Base-by-base conservation (phyloP, 2,329 filamentous ascomycete species). In the Paraconiothyrium sp. region DNA sequence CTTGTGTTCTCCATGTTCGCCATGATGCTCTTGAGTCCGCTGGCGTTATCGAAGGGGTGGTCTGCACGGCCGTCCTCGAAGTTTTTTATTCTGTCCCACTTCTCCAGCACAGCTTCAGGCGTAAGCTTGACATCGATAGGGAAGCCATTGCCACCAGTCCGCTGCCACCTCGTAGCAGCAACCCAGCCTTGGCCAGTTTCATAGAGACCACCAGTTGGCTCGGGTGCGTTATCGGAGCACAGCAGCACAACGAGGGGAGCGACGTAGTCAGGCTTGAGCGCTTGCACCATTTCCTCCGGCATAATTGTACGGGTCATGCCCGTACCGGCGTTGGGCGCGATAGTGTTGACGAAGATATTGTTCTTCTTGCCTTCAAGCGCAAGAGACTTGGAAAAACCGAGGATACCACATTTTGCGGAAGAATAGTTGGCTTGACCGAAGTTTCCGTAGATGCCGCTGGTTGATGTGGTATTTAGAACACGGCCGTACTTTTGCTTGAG, bases 351-450 rank as follows among this genome's bases (percentile, higher is more conserved):
- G 73, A 89, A 93, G 80, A 99, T 98, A 85, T 97, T 97, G 86
- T 99, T 93, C 85, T 98, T 98, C 76, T 88, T 87, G 72, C 95
- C 95, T 83, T 99, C 95, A 54, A 95, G 86, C 55, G 95, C 95
- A 58, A 99, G 88, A 54, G 95, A 92, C 71, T 93, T 92, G 44
- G 94, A 97, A 85, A 99, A 93, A 64, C 95, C 95, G 46, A 99
- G 90, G 68, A 99, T 98, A 82, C 92, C 95, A 70, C 66, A 78
- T 67, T 80, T 81, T 44, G 81, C 77, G 50, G 94, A 92, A 65
- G 95, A 88, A 80, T 99, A 99, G 86, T 99, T 99, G 74, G 94
- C 92, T 82, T 99, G 95, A 66, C 95, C 95, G 78, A 99, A 99
- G 87, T 97, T 99, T 72, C 95, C 95, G 79, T 99, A 99, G 80